Conservation (phyloP, 2,329 filamentous ascomycete genomes). For the Microthyrium microscopicum region DNA sequence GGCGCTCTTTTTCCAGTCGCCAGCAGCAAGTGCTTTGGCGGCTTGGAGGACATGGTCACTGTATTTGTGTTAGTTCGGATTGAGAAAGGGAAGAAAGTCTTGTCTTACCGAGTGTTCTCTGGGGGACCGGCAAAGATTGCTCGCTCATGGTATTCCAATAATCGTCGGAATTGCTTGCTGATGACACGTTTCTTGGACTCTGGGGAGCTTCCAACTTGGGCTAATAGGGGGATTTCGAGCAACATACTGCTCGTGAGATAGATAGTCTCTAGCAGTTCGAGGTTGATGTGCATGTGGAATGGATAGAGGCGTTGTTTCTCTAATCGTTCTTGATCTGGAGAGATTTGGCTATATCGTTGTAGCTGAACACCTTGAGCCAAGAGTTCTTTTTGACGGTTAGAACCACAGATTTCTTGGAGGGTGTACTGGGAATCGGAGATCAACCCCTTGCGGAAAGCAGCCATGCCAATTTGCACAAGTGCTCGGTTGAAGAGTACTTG, state of each 20-base stretch:
- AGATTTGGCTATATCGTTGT: slow-evolving; percentile 89
- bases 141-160: slow-evolving; percentile 98
- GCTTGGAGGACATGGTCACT: slow-evolving; percentile 99
- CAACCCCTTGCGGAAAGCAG: slow-evolving; percentile 90
- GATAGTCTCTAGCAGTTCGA: slow-evolving; percentile 93
- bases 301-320: slow-evolving; percentile 95
- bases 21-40: slow-evolving; percentile 86
- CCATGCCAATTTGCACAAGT: slow-evolving; percentile 91
- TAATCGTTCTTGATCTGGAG: slow-evolving; percentile 90
- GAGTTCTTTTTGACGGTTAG: slow-evolving; percentile 92
- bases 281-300: slow-evolving; percentile 99
- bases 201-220: slow-evolving; percentile 89
- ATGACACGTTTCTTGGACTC: slow-evolving; percentile 96
- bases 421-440: slow-evolving; percentile 97
- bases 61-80: too few relatives aligned
- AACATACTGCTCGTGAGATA: slow-evolving; percentile 99
- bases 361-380: slow-evolving; percentile 97
- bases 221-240: slow-evolving; percentile 89
- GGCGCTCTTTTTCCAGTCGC: slow-evolving; percentile 96
- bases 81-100: too few relatives aligned
- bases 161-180: slow-evolving; percentile 97
- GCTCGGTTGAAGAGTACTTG: slow-evolving; percentile 99
- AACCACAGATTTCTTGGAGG: slow-evolving; percentile 94
- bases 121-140: slow-evolving; percentile 98
- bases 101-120: slow-evolving; percentile 98